Evolutionary conservation across 2,329 filamentous ascomycete genomes (phyloP).

Genomic region (Fusarium stilboides): DNA sequence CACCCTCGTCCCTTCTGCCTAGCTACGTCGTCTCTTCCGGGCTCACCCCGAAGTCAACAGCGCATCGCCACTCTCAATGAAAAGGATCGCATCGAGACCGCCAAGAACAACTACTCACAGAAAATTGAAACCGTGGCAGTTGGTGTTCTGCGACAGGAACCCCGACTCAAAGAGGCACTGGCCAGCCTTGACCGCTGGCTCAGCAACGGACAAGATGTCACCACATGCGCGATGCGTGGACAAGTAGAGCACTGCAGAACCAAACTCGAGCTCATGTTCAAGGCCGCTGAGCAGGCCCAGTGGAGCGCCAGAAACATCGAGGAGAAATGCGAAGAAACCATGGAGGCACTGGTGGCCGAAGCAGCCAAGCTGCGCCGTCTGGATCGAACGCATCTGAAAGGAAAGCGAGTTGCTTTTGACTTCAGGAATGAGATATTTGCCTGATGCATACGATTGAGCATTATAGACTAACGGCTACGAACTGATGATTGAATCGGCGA

Average conservation of each 20-base stretch:
- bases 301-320: neutral
- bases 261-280: slow-evolving; percentile 3
- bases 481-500: slow-evolving; percentile 3
- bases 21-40: neutral
- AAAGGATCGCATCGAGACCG: slow-evolving; percentile 15
- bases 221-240: slow-evolving; percentile 8
- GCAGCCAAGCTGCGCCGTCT: slow-evolving; percentile 19
- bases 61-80: slow-evolving; percentile 9
- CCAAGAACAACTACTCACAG: neutral
- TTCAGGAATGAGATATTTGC: neutral
- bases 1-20: neutral
- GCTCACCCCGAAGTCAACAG: slow-evolving; percentile 18
- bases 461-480: neutral
- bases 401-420: slow-evolving; percentile 1
- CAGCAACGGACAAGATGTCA: neutral
- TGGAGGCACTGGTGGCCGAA: slow-evolving; percentile 18
- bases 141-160: neutral
- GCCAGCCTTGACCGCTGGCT: slow-evolving; percentile 6
- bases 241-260: slow-evolving; percentile 20
- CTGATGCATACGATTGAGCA: neutral
- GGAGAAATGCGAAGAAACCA: slow-evolving; percentile 4
- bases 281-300: neutral
- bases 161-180: neutral
- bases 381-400: slow-evolving; percentile 13
- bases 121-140: slow-evolving; percentile 1